Evolutionary conservation across 2,329 filamentous ascomycete genomes (phyloP).

Genomic region (Botryotinia calthae): DNA sequence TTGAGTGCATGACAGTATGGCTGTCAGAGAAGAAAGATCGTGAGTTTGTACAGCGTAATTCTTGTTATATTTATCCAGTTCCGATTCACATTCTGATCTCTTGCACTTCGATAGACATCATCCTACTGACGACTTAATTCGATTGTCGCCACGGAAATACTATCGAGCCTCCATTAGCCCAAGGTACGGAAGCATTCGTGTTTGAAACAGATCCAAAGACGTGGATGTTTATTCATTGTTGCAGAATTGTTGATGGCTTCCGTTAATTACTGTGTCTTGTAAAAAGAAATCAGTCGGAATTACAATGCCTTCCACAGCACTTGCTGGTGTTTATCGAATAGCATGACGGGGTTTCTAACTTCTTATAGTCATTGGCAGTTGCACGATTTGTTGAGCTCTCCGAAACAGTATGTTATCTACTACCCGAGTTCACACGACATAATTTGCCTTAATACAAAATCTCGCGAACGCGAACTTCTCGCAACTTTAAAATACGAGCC

Average conservation of each 20-base stretch:
- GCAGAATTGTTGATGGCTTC: background rate
- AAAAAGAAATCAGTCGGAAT: background rate
- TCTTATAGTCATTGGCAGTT: constrained; percentile 74
- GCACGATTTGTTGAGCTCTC: constrained; percentile 82
- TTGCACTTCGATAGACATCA: constrained; percentile 49
- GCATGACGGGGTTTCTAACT: constrained; percentile 3
- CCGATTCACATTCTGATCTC: background rate
- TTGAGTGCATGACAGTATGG: constrained; percentile 46
- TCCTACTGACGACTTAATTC: constrained; percentile 64
- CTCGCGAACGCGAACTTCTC: constrained; percentile 69
- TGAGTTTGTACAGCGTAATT: constrained; percentile 39
- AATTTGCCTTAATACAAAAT: constrained; percentile 66
- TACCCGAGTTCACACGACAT: constrained; percentile 76
- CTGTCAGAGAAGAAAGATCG: constrained; percentile 53
- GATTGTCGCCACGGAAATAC: constrained; percentile 59
- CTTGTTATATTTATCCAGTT: background rate
- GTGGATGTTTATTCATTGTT: background rate
- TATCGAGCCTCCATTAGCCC: constrained; percentile 66
- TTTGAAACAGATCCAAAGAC: background rate
- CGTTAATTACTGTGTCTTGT: background rate
- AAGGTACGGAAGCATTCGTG: constrained; percentile 49
- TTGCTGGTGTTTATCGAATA: background rate
- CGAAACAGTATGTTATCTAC: constrained; percentile 75
- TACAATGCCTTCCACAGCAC: background rate
- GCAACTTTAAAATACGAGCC: constrained; percentile 69